phyloP scores from a whole-genome alignment of 2,329 filamentous ascomycete genomes.

The Fusarium algeriense region DNA sequence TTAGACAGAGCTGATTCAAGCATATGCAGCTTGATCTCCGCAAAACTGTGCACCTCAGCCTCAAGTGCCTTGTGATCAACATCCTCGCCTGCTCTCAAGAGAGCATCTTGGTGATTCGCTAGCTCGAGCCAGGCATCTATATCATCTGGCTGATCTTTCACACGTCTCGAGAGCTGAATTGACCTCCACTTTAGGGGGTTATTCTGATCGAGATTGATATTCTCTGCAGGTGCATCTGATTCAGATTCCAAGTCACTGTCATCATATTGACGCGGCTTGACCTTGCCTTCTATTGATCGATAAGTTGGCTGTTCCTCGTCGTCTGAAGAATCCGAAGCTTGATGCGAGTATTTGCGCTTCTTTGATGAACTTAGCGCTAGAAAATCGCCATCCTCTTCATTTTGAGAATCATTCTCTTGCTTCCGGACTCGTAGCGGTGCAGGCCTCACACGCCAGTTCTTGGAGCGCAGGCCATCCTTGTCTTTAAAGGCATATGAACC shows the following conservation, averaged over 20 bases:
- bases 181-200: constrained; percentile 66
- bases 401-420: constrained; percentile 39
- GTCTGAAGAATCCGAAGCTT: constrained; percentile 56
- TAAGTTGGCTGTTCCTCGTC: constrained; percentile 68
- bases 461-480: constrained; percentile 63
- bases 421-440: constrained; percentile 56
- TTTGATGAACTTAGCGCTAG: constrained; percentile 58
- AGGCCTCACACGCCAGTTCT: constrained; percentile 53
- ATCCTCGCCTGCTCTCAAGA: constrained; percentile 66
- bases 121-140: constrained; percentile 81
- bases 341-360: constrained; percentile 56
- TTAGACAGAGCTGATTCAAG: constrained; percentile 81
- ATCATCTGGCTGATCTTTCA: constrained; percentile 75
- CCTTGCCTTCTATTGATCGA: constrained; percentile 73
- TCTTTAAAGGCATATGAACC: constrained; percentile 50
- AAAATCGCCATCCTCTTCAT: constrained; percentile 59
- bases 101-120: constrained; percentile 80
- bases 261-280: constrained; percentile 61
- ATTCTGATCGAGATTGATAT: constrained; percentile 50
- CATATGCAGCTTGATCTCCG: constrained; percentile 83
- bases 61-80: constrained; percentile 61
- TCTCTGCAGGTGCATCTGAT: constrained; percentile 57
- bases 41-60: constrained; percentile 75
- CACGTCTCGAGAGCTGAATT: constrained; percentile 71
- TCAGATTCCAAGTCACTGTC: constrained; percentile 65